Percentiles rank a stretch among this genome's conserved stretches.
Evolutionary conservation across 2,329 filamentous ascomycete genomes (phyloP).

Genomic region (Penicillium sp.): DNA sequence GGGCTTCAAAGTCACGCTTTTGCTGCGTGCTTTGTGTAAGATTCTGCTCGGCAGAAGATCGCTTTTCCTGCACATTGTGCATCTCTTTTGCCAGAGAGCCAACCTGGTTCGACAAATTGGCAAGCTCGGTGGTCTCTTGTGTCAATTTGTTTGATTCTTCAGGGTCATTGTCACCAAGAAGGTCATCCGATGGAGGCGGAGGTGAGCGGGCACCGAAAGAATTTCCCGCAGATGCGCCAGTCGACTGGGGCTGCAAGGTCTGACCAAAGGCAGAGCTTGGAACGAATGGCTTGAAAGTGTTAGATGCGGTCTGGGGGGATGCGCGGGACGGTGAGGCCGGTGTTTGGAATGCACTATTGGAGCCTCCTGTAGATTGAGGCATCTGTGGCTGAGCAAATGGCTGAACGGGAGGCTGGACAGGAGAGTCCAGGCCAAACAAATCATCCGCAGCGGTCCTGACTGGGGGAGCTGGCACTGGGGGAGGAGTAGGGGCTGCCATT

Average conservation of each 20-base stretch:
- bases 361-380: conserved; percentile 73
- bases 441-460: conserved; percentile 86
- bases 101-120: conserved; percentile 95
- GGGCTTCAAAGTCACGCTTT: conserved; percentile 89
- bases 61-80: conserved; percentile 86
- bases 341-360: conserved; percentile 59
- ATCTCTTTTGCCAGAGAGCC: conserved; percentile 88
- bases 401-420: conserved; percentile 55
- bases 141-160: conserved; percentile 87
- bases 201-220: conserved; percentile 40
- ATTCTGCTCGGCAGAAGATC: conserved; percentile 76
- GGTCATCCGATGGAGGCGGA: conserved; percentile 70
- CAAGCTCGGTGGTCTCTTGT: conserved; percentile 86
- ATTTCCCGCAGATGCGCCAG: conserved; percentile 59
- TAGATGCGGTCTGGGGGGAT: conserved; percentile 42
- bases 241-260: conserved; percentile 73
- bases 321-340: conserved; percentile 49
- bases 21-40: conserved; percentile 79
- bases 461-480: conserved; percentile 47
- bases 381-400: conserved; percentile 59
- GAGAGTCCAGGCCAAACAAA: conserved; percentile 84
- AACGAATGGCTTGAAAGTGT: conserved; percentile 83
- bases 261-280: conserved; percentile 92
- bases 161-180: conserved; percentile 86
- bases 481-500: conserved; percentile 43